Evolutionary conservation across 495 filamentous ascomycete species (phyloP).

Genomic region (Podospora sp.): DNA sequence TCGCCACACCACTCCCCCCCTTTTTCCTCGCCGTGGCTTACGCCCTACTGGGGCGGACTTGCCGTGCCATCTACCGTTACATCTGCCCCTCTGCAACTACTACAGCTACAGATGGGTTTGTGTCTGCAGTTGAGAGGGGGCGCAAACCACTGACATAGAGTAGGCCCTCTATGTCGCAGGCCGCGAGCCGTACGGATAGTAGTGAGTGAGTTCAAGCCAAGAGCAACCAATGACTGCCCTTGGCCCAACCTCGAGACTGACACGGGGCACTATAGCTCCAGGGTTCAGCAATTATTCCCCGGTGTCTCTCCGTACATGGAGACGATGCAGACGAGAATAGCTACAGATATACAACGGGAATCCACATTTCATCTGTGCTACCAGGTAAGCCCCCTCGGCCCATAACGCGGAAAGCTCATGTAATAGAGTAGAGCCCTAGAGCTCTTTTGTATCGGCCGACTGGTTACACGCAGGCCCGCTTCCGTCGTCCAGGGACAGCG

Average conservation of each 20-base stretch:
- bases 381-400: background rate
- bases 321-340: conserved; percentile 18
- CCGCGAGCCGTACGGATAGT: background rate
- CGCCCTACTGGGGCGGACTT: background rate
- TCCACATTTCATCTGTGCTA: background rate
- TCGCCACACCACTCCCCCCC: conserved; percentile 1
- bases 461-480: background rate
- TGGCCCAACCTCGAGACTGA: background rate
- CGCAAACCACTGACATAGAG: conserved; percentile 3
- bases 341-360: conserved; percentile 17
- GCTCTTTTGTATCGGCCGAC: background rate
- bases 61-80: conserved; percentile 8
- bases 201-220: background rate
- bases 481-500: background rate
- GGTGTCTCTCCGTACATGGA: background rate
- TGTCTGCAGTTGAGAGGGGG: background rate
- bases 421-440: conserved; percentile 2
- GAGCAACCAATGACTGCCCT: background rate
- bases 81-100: conserved; percentile 13
- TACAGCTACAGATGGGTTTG: background rate
- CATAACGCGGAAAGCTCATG: background rate
- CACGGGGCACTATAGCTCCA: background rate
- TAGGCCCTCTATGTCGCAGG: background rate
- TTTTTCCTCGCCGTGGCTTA: background rate
- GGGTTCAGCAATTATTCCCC: background rate